Evolutionary conservation across 2,329 filamentous ascomycete species (phyloP), one percentile per base, ranked within the genome.

Genomic region (Cladosporium phlei): DNA sequence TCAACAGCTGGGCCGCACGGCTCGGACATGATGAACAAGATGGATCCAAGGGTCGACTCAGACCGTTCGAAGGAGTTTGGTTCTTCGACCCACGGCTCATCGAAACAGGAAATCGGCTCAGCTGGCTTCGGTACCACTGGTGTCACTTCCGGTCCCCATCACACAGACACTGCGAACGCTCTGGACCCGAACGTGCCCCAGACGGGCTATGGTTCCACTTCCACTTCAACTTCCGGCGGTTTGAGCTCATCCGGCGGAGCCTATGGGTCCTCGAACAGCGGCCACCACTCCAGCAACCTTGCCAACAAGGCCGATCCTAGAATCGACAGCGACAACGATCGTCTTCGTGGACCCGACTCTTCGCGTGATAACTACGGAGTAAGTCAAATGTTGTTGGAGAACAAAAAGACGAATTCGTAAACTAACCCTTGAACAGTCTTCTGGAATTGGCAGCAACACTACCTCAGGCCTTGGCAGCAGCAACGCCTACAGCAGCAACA

Each of bases 281-380:
- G 30, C 3, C 29, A 34, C 14, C 30, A 32, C 30, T 33, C 28
- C 8, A 30, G 22, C 8, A 25, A 47, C 45, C 14, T 37, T 9
- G 25, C 24, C 14, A 48, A 48, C 37, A 45, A 47, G 35, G 37
- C 39, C 17, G 29, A 43, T 10, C 39, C 47, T 8, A 25, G 35
- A 11, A 16, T 40, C 17, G 42, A 46, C 17, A 33, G 28, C 8
- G 48, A 43, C 44, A 51, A 38, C 40, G 34, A 44, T 22, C 29
- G 40, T 3, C 19, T 16, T 21, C 37, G 37, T 20, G 37, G 37
- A 10, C 37, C 37, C 19, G 37, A 35, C 32, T 39, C 34, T 12
- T 20, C 32, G 32, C 53, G 21, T 53, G 49, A 56, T 38, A 58
- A 52, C 29, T 55, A 51, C 47, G 53, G 49, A 17, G 35, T 39